Evolutionary conservation across 2,329 filamentous ascomycete genomes (phyloP).

Genomic region (Didymosphaeria variabile): DNA sequence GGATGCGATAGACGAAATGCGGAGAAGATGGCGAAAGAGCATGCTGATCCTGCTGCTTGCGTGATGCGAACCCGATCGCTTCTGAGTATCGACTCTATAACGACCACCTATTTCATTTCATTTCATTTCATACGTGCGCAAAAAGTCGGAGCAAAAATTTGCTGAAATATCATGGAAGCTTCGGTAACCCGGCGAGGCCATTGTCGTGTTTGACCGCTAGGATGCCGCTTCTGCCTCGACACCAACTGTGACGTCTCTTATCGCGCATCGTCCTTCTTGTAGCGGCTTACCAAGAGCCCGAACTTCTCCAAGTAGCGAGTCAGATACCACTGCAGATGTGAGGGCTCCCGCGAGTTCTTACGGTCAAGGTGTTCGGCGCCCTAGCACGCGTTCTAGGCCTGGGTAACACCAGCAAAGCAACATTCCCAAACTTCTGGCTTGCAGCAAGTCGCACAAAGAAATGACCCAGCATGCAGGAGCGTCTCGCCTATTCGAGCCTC

Average conservation of each 20-base stretch:
- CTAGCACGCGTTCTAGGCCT: conserved; percentile 7
- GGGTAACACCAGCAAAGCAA: conserved; percentile 8
- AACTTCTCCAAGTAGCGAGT: conserved; percentile 6
- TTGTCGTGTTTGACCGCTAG: neutral
- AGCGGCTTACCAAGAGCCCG: conserved; percentile 2
- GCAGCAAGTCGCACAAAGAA: conserved; percentile 1
- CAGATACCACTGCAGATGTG: conserved; percentile 8
- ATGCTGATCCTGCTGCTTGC: conserved; percentile 17
- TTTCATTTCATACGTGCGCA: neutral
- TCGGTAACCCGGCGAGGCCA: neutral
- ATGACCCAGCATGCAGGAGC: conserved; percentile 6
- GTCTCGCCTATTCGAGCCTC: conserved; percentile 4
- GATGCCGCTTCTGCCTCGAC: no score
- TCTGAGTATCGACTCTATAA: neutral
- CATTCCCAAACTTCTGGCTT: neutral
- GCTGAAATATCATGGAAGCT: neutral
- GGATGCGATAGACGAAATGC: conserved; percentile 44
- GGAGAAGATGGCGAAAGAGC: conserved; percentile 43
- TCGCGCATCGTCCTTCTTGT: neutral
- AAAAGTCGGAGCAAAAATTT: neutral
- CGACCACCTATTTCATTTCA: neutral
- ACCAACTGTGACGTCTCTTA: conserved; percentile 3
- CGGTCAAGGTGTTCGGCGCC: conserved; percentile 2
- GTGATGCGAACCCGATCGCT: conserved; percentile 15
- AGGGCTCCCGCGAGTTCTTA: neutral